Evolutionary conservation across 2,329 filamentous ascomycete species (phyloP).

Genomic region (Penicillium sp.): DNA sequence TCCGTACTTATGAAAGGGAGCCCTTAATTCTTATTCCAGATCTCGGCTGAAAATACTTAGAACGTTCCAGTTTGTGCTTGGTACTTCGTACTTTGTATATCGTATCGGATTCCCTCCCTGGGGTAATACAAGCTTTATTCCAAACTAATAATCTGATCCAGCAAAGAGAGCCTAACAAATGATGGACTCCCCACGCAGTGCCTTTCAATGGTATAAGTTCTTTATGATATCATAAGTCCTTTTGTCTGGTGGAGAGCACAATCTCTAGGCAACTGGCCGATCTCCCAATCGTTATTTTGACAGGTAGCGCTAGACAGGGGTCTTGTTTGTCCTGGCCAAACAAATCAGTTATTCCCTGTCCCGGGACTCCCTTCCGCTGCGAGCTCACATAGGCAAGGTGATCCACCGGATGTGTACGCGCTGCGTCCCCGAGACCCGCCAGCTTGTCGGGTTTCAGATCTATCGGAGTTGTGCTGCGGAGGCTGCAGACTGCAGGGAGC

Average conservation of each 20-base stretch:
- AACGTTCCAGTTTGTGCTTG: not conserved
- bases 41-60: not conserved
- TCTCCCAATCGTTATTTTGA: not conserved
- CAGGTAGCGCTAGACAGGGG: slow-evolving; percentile 7
- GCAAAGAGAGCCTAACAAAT: not conserved
- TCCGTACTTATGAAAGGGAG: not conserved
- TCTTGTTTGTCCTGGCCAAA: not conserved
- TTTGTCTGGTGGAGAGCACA: not conserved
- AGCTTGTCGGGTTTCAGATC: slow-evolving; percentile 18
- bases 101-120: no score
- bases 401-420: slow-evolving; percentile 9
- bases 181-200: not conserved
- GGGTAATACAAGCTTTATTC: not conserved
- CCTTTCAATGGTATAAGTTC: not conserved
- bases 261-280: not conserved
- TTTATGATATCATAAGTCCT: slow-evolving; percentile 1
- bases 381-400: slow-evolving; percentile 6
- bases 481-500: not conserved
- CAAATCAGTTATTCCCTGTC: not conserved
- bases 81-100: not conserved
- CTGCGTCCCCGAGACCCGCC: slow-evolving; percentile 15
- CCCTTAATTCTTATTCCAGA: not conserved
- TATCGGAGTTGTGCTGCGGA: slow-evolving; percentile 10
- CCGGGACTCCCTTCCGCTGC: not conserved
- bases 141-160: not conserved